A percentile compares a stretch with the other conserved stretches of the same genome.
Conservation (phyloP, 2,329 filamentous ascomycete genomes). For the Sclerotinia trifoliorum region DNA sequence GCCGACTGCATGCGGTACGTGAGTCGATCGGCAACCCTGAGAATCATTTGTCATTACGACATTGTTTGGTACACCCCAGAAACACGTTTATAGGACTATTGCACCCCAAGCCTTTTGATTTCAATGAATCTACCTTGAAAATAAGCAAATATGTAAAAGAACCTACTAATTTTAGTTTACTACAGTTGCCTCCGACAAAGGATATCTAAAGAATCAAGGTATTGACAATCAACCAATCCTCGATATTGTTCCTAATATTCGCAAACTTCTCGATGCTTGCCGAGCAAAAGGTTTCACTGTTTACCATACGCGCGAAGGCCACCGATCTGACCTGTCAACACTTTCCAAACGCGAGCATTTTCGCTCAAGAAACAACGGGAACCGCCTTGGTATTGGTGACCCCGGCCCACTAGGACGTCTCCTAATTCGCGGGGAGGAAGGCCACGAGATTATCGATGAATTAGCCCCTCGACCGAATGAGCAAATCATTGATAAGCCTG, state of each 20-base stretch:
- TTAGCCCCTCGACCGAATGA: slow-evolving; percentile 35
- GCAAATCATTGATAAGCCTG: slow-evolving; percentile 41
- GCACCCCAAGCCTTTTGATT: neutral
- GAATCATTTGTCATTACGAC: neutral
- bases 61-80: neutral
- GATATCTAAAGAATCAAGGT: slow-evolving; percentile 50
- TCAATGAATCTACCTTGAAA: neutral
- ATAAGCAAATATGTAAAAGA: neutral
- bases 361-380: slow-evolving; percentile 52
- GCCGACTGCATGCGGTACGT: too few species aligned
- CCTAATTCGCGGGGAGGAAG: slow-evolving; percentile 55
- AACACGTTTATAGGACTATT: neutral
- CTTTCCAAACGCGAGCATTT: slow-evolving; percentile 54
- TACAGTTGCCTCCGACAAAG: slow-evolving; percentile 15
- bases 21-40: neutral
- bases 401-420: slow-evolving; percentile 57
- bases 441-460: slow-evolving; percentile 55
- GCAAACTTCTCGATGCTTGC: slow-evolving; percentile 44
- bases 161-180: neutral
- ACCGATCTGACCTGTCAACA: slow-evolving; percentile 55
- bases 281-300: slow-evolving; percentile 45
- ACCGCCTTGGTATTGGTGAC: slow-evolving; percentile 50
- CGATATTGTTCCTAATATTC: slow-evolving; percentile 46
- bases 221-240: slow-evolving; percentile 44
- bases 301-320: slow-evolving; percentile 53